A percentile compares a stretch with the other conserved stretches of the same genome.
Conservation (phyloP, 352 stramenopile genomes). For the Peronospora destructor region DNA sequence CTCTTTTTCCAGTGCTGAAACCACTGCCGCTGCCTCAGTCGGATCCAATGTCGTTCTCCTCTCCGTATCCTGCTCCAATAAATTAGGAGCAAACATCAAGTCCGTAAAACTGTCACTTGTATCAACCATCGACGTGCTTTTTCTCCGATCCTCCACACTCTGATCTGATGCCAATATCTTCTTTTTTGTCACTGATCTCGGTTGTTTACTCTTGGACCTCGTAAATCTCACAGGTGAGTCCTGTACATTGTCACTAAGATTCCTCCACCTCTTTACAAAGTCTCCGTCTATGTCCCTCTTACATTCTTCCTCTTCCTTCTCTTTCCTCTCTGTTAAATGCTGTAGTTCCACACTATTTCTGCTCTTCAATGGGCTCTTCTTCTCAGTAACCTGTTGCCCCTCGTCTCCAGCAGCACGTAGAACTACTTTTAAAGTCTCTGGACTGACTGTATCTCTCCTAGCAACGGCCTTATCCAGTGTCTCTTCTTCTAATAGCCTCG, state of each 20-base stretch:
- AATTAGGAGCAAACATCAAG: slow-evolving; percentile 40
- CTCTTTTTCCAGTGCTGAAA: slow-evolving; percentile 35
- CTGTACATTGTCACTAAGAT: slow-evolving; percentile 1
- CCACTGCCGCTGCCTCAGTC: slow-evolving; percentile 35
- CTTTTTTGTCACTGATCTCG: slow-evolving; percentile 16
- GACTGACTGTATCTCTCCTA: slow-evolving; percentile 31
- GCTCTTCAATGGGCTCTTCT: slow-evolving; percentile 1
- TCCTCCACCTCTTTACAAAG: neutral
- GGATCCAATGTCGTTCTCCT: slow-evolving; percentile 51
- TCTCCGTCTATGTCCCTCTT: slow-evolving; percentile 1
- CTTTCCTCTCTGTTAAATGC: neutral
- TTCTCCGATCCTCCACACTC: neutral
- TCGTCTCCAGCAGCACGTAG: slow-evolving; percentile 11
- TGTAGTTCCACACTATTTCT: slow-evolving; percentile 1
- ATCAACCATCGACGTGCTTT: slow-evolving; percentile 12
- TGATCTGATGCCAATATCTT: slow-evolving; percentile 1
- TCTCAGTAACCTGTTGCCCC: neutral
- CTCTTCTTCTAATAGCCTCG: slow-evolving; percentile 24
- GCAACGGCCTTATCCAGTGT: slow-evolving; percentile 21
- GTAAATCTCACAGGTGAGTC: slow-evolving; percentile 8
- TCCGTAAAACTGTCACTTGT: slow-evolving; percentile 48
- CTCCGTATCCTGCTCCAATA: slow-evolving; percentile 26
- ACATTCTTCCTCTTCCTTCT: neutral
- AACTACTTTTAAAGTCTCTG: slow-evolving; percentile 27
- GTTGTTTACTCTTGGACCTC: slow-evolving; percentile 14